phyloP scores from a whole-genome alignment of 768 basidiomycete genomes.

The Hericium erinaceus region DNA sequence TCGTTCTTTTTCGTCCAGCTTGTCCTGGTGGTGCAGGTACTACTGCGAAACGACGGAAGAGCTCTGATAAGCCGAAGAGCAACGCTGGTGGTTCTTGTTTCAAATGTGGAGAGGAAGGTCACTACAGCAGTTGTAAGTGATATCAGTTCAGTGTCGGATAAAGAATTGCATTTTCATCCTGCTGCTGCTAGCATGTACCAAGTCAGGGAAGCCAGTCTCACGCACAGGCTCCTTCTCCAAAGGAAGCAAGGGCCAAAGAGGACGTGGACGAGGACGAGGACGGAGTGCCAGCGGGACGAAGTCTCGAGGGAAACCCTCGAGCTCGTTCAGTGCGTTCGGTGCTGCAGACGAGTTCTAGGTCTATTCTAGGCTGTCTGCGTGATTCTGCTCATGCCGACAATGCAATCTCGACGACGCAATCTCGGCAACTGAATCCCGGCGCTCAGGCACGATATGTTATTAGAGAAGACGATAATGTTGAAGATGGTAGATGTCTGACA shows the following conservation, averaged over 20 bases:
- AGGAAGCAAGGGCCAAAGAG: background rate
- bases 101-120: background rate
- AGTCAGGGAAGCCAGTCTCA: background rate
- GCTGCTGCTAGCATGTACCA: background rate
- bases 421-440: too few relatives aligned
- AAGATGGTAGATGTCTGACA: too few relatives aligned
- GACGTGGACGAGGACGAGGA: background rate
- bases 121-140: background rate
- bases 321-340: background rate
- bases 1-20: background rate
- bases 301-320: background rate
- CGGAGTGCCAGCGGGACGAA: background rate
- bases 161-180: background rate
- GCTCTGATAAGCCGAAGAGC: background rate
- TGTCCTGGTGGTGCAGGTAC: background rate
- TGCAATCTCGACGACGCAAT: too few relatives aligned
- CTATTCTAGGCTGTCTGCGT: background rate
- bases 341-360: background rate
- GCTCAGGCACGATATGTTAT: too few relatives aligned
- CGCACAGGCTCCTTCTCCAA: background rate
- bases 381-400: too few relatives aligned
- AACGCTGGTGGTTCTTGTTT: background rate
- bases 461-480: too few relatives aligned
- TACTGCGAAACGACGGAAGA: background rate
- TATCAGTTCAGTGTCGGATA: background rate